Evolutionary conservation across 2,329 filamentous ascomycete species (phyloP).

Genomic region (Cladosporium sp.): DNA sequence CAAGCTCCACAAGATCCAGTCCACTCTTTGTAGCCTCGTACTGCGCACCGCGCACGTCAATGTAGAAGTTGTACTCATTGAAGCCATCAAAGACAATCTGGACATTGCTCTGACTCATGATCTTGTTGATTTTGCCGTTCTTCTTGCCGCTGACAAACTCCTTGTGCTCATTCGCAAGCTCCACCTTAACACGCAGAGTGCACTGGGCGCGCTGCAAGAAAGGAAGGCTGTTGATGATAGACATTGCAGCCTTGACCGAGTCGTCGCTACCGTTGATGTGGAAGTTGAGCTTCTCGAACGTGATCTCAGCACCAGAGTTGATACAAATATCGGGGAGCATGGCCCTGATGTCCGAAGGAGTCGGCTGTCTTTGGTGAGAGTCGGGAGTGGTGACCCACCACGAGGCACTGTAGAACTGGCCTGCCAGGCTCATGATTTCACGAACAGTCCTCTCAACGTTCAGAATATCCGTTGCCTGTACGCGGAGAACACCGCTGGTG

Average conservation of each 20-base stretch:
- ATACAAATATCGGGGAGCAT: conserved; percentile 96
- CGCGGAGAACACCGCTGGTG: conserved; percentile 79
- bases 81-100: conserved; percentile 99
- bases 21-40: conserved; percentile 96
- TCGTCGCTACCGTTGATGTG: conserved; percentile 95
- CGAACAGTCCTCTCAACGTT: conserved; percentile 93
- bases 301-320: conserved; percentile 91
- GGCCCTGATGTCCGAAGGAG: conserved; percentile 71
- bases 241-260: conserved; percentile 91
- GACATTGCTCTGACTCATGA: conserved; percentile 99
- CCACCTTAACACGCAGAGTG: conserved; percentile 96
- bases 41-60: conserved; percentile 88
- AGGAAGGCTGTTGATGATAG: conserved; percentile 86
- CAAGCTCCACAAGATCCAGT: conserved; percentile 89
- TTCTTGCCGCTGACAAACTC: conserved; percentile 99
- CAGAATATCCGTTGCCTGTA: conserved; percentile 90
- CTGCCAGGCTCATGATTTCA: conserved; percentile 92
- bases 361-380: conserved; percentile 62
- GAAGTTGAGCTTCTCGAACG: conserved; percentile 92
- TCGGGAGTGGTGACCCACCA: conserved; percentile 91
- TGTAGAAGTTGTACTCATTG: conserved; percentile 99
- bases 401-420: conserved; percentile 95
- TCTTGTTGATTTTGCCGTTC: conserved; percentile 99
- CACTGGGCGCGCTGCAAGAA: conserved; percentile 86
- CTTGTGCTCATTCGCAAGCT: conserved; percentile 98